phyloP scores from a whole-genome alignment of 768 basidiomycete genomes.

The Phlebiopsis flavidoalba region DNA sequence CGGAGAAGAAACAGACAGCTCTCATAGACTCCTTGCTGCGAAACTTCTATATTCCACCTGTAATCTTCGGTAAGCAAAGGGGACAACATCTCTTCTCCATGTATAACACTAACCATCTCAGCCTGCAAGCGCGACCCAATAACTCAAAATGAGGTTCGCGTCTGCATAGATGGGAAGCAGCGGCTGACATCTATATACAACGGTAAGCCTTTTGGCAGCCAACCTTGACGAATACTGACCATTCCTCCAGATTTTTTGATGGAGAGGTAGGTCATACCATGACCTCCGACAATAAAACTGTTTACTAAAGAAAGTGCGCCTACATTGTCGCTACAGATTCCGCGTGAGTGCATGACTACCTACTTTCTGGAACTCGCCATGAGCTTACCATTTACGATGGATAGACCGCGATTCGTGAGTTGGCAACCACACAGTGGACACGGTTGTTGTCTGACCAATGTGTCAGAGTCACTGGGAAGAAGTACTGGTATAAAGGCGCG shows the following conservation, averaged over 20 bases:
- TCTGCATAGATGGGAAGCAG: slow-evolving; percentile 73
- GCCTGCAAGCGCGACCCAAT: slow-evolving; percentile 12
- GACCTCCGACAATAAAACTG: not conserved
- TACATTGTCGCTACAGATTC: not conserved
- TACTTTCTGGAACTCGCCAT: not conserved
- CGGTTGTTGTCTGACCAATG: not conserved
- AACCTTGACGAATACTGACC: not conserved
- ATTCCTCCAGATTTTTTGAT: slow-evolving; percentile 1
- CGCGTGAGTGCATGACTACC: not conserved
- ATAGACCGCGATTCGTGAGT: slow-evolving; percentile 34
- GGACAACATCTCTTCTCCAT: not conserved
- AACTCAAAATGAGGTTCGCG: slow-evolving; percentile 40
- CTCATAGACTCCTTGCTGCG: slow-evolving; percentile 62
- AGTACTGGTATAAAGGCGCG: slow-evolving; percentile 41
- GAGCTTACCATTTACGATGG: not conserved
- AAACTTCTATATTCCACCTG: slow-evolving; percentile 62
- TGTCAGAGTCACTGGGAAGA: slow-evolving; percentile 35
- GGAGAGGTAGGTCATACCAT: slow-evolving; percentile 5
- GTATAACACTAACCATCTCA: not conserved
- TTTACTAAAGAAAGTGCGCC: not conserved
- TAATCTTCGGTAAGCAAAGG: slow-evolving; percentile 53
- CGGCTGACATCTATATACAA: slow-evolving; percentile 58
- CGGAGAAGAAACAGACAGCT: slow-evolving; percentile 50
- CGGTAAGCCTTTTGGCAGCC: slow-evolving; percentile 30
- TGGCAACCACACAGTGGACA: too few species aligned